Evolutionary conservation across 2,329 filamentous ascomycete species (phyloP).

Genomic region (Colletotrichum cereale): DNA sequence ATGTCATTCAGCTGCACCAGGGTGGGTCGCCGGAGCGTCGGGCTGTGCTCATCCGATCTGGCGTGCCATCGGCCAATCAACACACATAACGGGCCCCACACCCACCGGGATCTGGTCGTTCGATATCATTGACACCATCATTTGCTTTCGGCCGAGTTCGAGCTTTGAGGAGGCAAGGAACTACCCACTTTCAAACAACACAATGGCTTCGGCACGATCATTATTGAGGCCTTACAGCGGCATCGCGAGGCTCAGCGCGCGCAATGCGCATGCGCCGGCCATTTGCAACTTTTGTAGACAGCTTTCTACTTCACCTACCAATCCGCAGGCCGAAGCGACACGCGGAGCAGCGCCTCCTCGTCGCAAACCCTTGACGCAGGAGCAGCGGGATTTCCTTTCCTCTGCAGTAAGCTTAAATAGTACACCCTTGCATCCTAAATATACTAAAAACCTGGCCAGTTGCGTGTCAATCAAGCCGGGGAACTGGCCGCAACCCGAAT

Average conservation of each 20-base stretch:
- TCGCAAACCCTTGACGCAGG: constrained; percentile 73
- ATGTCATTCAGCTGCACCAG: constrained; percentile 39
- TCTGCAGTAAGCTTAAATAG: constrained; percentile 68
- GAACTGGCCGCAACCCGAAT: constrained; percentile 97
- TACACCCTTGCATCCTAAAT: constrained; percentile 14
- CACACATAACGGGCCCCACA: background rate
- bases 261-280: constrained; percentile 13
- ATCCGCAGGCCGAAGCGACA: constrained; percentile 28
- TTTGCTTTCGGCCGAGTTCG: constrained; percentile 22
- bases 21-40: constrained; percentile 26
- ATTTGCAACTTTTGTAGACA: constrained; percentile 18
- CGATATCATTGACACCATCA: constrained; percentile 38
- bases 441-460: constrained; percentile 56
- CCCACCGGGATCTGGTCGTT: constrained; percentile 27
- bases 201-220: constrained; percentile 30
- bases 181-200: constrained; percentile 9
- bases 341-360: constrained; percentile 43
- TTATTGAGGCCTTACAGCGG: constrained; percentile 16
- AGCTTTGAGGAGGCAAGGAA: background rate
- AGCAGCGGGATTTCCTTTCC: constrained; percentile 81
- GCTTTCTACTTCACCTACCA: constrained; percentile 28
- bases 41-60: constrained; percentile 29
- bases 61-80: constrained; percentile 35
- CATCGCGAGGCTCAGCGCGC: constrained; percentile 7
- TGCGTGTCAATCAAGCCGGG: constrained; percentile 97